Evolutionary conservation across 1,284 basidiomycete genomes (phyloP).

Genomic region (Cystobasidiaceae sp.): DNA sequence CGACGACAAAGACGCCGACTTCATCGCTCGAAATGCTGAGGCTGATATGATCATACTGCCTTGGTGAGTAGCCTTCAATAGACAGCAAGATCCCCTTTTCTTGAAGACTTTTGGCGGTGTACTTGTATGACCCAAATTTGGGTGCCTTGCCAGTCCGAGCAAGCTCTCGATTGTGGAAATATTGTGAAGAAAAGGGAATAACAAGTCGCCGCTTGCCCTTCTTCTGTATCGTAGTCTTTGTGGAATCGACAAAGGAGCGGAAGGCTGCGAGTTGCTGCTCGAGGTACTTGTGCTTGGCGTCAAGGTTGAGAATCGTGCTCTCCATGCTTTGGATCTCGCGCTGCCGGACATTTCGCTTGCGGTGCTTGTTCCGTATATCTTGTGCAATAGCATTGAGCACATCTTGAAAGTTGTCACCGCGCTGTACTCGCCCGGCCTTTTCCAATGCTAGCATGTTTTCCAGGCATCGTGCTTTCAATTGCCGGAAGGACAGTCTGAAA

Average conservation of each 20-base stretch:
- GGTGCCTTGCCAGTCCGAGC: constrained; percentile 69
- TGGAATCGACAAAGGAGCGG: constrained; percentile 73
- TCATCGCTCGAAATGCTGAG: constrained; percentile 85
- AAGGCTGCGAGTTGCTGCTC: constrained; percentile 55
- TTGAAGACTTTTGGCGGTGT: constrained; percentile 80
- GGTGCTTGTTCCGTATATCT: constrained; percentile 89
- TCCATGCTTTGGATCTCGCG: constrained; percentile 87
- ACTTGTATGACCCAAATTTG: constrained; percentile 94
- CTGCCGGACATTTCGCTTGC: constrained; percentile 83
- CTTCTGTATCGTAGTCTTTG: constrained; percentile 93
- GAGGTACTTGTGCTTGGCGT: constrained; percentile 79
- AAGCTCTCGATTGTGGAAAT: constrained; percentile 79
- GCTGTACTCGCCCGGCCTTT: constrained; percentile 70
- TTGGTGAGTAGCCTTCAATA: constrained; percentile 57
- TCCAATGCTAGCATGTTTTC: constrained; percentile 84
- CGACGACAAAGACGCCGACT: constrained; percentile 79
- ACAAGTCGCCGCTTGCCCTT: constrained; percentile 89
- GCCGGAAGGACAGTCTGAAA: constrained; percentile 66
- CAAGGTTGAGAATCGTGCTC: constrained; percentile 72
- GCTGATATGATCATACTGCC: constrained; percentile 87
- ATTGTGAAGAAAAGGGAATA: constrained; percentile 90
- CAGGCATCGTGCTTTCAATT: constrained; percentile 88
- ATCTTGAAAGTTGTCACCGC: constrained; percentile 83
- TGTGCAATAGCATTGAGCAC: constrained; percentile 93
- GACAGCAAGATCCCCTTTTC: constrained; percentile 81